These are phyloP conservation scores for Paraphoma sp. DNA, from an alignment of 2,329 filamentous ascomycete genomes.

Conservation along the genomic window DNA sequence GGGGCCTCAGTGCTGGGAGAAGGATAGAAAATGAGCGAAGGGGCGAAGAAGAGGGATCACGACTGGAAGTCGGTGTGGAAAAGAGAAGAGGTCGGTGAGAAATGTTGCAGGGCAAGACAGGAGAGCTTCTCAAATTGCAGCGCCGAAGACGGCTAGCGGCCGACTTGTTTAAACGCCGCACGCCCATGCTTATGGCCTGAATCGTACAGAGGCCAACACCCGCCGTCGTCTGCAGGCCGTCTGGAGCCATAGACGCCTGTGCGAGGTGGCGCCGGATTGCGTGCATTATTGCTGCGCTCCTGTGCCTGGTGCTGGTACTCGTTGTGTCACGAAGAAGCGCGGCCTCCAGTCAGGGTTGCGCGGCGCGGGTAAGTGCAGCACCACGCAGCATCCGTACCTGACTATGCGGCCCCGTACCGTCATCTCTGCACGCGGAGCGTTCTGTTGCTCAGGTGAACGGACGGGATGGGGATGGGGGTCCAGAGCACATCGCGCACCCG, in stretches of 20 bases:
- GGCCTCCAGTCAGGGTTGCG: not conserved
- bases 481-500: slow-evolving; percentile 21
- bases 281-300: slow-evolving; percentile 23
- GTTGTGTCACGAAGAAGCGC: slow-evolving; percentile 6
- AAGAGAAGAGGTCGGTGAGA: slow-evolving; percentile 39
- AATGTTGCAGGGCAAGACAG: slow-evolving; percentile 41
- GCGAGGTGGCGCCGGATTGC: slow-evolving; percentile 28
- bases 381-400: slow-evolving; percentile 20
- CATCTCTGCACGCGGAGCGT: not conserved
- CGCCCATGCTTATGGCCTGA: slow-evolving; percentile 21
- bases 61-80: slow-evolving; percentile 34
- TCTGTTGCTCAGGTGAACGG: not conserved
- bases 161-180: slow-evolving; percentile 38
- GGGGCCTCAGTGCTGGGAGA: slow-evolving; percentile 40
- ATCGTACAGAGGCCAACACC: slow-evolving; percentile 22
- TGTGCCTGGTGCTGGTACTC: slow-evolving; percentile 5
- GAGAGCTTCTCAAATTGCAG: slow-evolving; percentile 45
- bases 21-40: slow-evolving; percentile 46
- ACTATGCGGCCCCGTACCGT: slow-evolving; percentile 19
- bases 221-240: slow-evolving; percentile 22
- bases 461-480: slow-evolving; percentile 13
- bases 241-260: slow-evolving; percentile 25
- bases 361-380: slow-evolving; percentile 11
- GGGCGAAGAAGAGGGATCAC: slow-evolving; percentile 40
- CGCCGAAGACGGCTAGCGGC: slow-evolving; percentile 33